phyloP scores from a whole-genome alignment of 2,329 filamentous ascomycete genomes.

The Fusarium sp. region DNA sequence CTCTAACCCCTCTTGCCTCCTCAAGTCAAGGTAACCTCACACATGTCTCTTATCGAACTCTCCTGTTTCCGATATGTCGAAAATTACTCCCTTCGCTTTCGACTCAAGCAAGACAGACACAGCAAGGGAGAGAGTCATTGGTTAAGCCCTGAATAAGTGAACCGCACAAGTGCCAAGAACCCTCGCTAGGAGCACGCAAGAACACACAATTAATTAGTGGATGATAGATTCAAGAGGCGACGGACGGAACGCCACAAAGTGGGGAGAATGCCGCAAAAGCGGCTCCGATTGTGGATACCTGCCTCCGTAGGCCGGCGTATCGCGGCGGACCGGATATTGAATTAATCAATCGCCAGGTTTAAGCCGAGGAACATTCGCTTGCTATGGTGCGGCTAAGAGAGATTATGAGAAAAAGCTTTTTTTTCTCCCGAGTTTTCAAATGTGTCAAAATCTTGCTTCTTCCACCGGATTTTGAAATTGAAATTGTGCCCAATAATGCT shows the following conservation, averaged over 20 bases:
- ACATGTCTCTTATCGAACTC: slow-evolving; percentile 7
- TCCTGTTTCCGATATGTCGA: slow-evolving; percentile 33
- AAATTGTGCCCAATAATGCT: slow-evolving; percentile 19
- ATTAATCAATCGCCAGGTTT: slow-evolving; percentile 7
- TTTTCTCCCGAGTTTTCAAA: neutral
- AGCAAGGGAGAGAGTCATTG: slow-evolving; percentile 14
- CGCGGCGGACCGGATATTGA: slow-evolving; percentile 18
- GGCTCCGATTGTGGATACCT: slow-evolving; percentile 31
- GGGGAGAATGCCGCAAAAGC: slow-evolving; percentile 27
- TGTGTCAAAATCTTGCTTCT: slow-evolving; percentile 26
- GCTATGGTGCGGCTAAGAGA: neutral
- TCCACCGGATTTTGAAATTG: slow-evolving; percentile 34
- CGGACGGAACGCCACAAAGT: slow-evolving; percentile 23
- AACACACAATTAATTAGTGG: slow-evolving; percentile 12
- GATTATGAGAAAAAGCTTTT: neutral
- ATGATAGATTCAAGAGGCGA: slow-evolving; percentile 18
- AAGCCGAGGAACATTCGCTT: neutral
- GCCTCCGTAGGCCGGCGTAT: slow-evolving; percentile 17
- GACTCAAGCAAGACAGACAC: slow-evolving; percentile 19
- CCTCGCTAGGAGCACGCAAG: slow-evolving; percentile 5
- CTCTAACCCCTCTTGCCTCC: slow-evolving; percentile 3
- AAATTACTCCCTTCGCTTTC: slow-evolving; percentile 14
- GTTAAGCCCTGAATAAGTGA: slow-evolving; percentile 10
- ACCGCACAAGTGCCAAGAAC: slow-evolving; percentile 11
- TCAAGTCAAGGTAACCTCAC: slow-evolving; percentile 8